Conservation (phyloP, 306 rosid genomes). For the Hippophae gyantsensis region DNA sequence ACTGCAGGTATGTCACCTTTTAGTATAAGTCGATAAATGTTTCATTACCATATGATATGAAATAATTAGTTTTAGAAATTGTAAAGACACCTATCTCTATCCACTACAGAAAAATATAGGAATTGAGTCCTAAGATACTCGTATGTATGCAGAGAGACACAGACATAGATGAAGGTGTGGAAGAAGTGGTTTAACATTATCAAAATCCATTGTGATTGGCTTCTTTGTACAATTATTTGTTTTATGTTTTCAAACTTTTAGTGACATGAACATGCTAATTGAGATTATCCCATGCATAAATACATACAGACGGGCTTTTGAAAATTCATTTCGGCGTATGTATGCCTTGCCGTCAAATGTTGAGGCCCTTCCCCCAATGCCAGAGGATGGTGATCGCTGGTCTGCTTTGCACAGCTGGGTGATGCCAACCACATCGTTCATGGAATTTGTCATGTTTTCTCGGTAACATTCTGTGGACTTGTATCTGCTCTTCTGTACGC, state of each 20-base stretch:
- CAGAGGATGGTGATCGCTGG: slow-evolving; percentile 88
- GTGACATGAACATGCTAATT: slow-evolving; percentile 5
- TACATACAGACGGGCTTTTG: slow-evolving; percentile 63
- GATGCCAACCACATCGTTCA: slow-evolving; percentile 96
- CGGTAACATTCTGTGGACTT: slow-evolving; percentile 36
- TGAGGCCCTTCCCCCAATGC: slow-evolving; percentile 94
- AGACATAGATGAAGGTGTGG: too few species aligned
- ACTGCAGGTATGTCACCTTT: slow-evolving; percentile 57
- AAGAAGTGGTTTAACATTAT: not conserved
- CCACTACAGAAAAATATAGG: too few species aligned
- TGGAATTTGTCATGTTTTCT: slow-evolving; percentile 85
- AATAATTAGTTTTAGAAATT: too few species aligned
- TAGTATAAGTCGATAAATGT: not conserved
- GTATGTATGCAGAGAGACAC: not conserved
- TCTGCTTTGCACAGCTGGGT: slow-evolving; percentile 93
- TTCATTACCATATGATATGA: too few species aligned
- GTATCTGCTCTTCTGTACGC: not conserved
- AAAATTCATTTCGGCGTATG: slow-evolving; percentile 63
- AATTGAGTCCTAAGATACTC: not conserved
- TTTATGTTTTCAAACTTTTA: not conserved
- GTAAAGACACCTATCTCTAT: too few species aligned
- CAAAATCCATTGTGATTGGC: not conserved
- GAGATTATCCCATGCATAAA: slow-evolving; percentile 10
- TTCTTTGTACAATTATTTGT: not conserved
- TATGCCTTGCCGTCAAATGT: slow-evolving; percentile 49